Conservation (phyloP, 2,329 filamentous ascomycete genomes). For the Aureobasidium namibiae region DNA sequence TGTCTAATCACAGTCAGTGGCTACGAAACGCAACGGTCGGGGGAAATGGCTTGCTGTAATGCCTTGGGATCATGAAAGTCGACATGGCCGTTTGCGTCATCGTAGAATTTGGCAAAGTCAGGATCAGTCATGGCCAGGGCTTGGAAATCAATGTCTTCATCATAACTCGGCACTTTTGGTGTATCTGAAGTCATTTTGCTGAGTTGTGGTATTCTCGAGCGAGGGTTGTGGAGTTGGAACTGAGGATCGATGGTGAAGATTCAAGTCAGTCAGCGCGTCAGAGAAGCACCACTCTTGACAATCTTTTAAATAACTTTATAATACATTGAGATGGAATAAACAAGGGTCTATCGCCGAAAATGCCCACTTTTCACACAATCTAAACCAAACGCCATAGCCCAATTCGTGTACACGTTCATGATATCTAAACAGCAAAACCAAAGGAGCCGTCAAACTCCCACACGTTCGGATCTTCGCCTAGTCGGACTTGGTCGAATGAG, state of each 20-base stretch:
- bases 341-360: background rate
- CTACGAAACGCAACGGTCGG: background rate
- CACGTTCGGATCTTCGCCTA: constrained; percentile 26
- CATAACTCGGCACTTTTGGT: constrained; percentile 35
- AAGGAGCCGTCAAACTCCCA: constrained; percentile 41
- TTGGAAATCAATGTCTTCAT: constrained; percentile 53
- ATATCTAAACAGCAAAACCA: constrained; percentile 22
- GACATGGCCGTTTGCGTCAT: constrained; percentile 47
- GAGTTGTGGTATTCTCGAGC: background rate
- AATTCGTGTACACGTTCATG: background rate
- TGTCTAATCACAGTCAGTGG: background rate
- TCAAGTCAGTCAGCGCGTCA: background rate
- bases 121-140: constrained; percentile 50
- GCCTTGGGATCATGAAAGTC: constrained; percentile 74
- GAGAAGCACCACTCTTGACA: background rate
- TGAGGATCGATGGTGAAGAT: background rate
- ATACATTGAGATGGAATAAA: background rate
- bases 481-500: constrained; percentile 33
- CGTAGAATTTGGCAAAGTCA: constrained; percentile 48
- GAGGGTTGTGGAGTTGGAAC: background rate
- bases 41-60: constrained; percentile 50
- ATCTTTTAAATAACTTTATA: background rate
- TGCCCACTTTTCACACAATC: background rate
- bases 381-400: background rate
- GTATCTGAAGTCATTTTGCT: background rate